These are phyloP conservation scores for Wickerhamomyces bisporus DNA, from an alignment of 805 yeast species.

Conservation along the genomic window DNA sequence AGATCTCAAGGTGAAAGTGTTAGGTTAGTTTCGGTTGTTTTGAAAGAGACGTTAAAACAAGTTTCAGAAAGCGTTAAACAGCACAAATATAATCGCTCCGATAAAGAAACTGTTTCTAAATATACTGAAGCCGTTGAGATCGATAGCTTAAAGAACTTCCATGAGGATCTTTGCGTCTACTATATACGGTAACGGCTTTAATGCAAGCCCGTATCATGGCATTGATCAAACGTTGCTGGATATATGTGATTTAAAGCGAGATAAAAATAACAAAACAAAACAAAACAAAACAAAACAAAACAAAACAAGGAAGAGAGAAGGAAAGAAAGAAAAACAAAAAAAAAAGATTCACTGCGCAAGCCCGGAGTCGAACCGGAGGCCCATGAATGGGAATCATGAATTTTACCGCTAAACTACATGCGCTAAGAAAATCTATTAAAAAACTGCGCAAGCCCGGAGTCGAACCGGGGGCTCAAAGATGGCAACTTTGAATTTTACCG, in stretches of 20 bases:
- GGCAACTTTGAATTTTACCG: constrained; percentile 54
- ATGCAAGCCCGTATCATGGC: too few species aligned
- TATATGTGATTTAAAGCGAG: too few species aligned
- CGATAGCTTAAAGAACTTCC: constrained; percentile 9
- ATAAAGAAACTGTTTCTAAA: background rate
- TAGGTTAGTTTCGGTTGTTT: constrained; percentile 28
- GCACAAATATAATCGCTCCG: constrained; percentile 1
- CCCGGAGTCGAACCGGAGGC: constrained; percentile 15
- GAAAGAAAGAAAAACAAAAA: too few species aligned
- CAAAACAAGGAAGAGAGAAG: too few species aligned
- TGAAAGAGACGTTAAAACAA: constrained; percentile 31
- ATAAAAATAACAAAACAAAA: too few species aligned
- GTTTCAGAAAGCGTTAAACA: constrained; percentile 10
- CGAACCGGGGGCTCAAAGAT: constrained; percentile 57
- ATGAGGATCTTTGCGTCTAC: background rate
- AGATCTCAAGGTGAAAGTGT: constrained; percentile 36
- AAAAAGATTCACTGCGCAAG: constrained; percentile 5
- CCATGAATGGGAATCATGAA: constrained; percentile 12
- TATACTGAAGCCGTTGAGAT: constrained; percentile 2
- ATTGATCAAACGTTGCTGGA: too few species aligned
- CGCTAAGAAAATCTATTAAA: constrained; percentile 15
- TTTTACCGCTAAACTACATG: constrained; percentile 12
- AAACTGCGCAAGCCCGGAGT: constrained; percentile 51
- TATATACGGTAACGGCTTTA: too few species aligned
- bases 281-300: too few species aligned